Base-by-base conservation (phyloP, 306 rosid species). In the Quercus alba region DNA sequence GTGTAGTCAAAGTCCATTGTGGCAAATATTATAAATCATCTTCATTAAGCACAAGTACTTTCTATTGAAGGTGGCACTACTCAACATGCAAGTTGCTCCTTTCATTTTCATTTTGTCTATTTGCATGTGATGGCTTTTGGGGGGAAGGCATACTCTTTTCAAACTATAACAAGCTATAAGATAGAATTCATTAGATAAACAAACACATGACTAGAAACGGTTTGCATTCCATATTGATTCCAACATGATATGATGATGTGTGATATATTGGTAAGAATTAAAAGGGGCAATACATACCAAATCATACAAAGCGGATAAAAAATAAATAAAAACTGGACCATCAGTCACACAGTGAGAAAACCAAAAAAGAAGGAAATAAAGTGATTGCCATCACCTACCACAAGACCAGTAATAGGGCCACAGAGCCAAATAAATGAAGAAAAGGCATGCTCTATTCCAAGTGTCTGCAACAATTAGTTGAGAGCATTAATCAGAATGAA, bases 341-440 rank as follows among this genome's bases (percentile, higher is more conserved):
- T 17, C 3, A 11, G 46, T 64, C 21, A 13, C 31, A 23, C 18
- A 0, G 15, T 19, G 61, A 15, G 49, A 73, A 56, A 54, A 13
- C 7, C 18, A 28, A 57, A 62, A 75, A 73, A 63, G 62, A 74
- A 75, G 64, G 73, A 74, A 63, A 70, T 52, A 28, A 75, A 52
- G 41, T 11, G 56, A 28, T 46, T 35, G 52, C 41, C 19, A 70
- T 78, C 81, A 87, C 97, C 68, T 90, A 95, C 99, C 97, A 95
- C 97, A 83, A 95, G 99, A 63, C 99, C 99, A 66, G 99, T 95
- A 77, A 95, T 93, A 69, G 99, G 99, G 86, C 99, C 99, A 81
- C 99, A 95, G 35, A 95, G 98, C 99, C 99, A 95, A 82, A 93
- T 95, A 84, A 95, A 95, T 33, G 99, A 95, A 84, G 99, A 93